Conservation (phyloP, 1,284 basidiomycete species). For the Cutaneotrichosporon spelunceum region DNA sequence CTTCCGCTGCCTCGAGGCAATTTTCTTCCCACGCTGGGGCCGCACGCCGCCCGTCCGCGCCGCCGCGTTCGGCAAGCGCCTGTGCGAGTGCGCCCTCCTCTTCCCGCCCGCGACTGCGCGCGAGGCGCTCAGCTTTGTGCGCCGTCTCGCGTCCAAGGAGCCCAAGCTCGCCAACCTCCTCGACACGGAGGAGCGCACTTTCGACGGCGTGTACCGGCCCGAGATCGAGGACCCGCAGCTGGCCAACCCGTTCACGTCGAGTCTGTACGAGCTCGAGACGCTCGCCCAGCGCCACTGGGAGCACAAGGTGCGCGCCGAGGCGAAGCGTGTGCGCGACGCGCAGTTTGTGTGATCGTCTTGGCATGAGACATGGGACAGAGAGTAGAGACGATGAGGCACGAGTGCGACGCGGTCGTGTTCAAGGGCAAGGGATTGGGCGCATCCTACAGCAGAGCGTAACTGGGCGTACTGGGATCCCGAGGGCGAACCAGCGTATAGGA, state of each 20-base stretch:
- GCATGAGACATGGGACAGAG: too few relatives aligned
- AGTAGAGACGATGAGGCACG: neutral
- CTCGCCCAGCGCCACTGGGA: slow-evolving; percentile 50
- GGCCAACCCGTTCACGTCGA: slow-evolving; percentile 51
- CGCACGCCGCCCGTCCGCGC: slow-evolving; percentile 68
- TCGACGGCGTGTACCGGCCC: slow-evolving; percentile 74
- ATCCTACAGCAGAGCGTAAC: too few relatives aligned
- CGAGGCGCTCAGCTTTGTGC: slow-evolving; percentile 69
- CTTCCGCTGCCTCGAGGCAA: slow-evolving; percentile 76
- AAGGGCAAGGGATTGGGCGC: neutral
- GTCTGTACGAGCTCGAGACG: slow-evolving; percentile 50
- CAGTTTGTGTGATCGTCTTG: slow-evolving; percentile 24
- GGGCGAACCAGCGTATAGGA: too few relatives aligned
- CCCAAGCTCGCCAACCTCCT: slow-evolving; percentile 77
- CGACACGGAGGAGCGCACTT: slow-evolving; percentile 76
- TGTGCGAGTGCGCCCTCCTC: slow-evolving; percentile 72
- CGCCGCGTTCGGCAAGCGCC: slow-evolving; percentile 87
- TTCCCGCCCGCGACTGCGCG: slow-evolving; percentile 68
- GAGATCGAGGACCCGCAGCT: slow-evolving; percentile 84
- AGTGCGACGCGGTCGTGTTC: neutral
- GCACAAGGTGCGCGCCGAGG: slow-evolving; percentile 45
- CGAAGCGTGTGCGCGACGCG: slow-evolving; percentile 44
- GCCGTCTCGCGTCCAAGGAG: slow-evolving; percentile 68
- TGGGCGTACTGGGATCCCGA: too few relatives aligned
- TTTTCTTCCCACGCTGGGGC: slow-evolving; percentile 66